Base-by-base conservation (phyloP, 2,329 filamentous ascomycete genomes). In the Penicillium italicum region DNA sequence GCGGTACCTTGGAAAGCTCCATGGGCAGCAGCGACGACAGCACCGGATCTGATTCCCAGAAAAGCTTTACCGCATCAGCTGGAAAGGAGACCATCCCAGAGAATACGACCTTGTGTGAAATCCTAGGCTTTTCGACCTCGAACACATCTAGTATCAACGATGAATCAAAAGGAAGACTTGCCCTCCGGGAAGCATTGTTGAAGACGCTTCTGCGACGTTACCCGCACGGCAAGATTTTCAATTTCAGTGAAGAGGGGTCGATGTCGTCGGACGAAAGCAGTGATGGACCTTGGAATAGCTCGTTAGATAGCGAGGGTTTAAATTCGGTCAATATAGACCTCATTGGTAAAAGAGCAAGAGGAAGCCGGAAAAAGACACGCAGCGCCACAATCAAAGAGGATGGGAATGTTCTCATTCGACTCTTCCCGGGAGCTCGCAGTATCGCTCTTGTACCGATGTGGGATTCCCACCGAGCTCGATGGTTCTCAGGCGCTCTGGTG, bases 391-490 rank as follows among this genome's bases (percentile, higher is more conserved):
- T 66, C 42, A 51, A 60, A 18, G 44, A 62, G 24, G 57, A 66
- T 6, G 60, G 58, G 10, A 41, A 56, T 10, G 16, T 36, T 4
- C 54, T 68, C 8, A 50, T 68, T 40, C 59, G 62, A 14, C 54
- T 67, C 1, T 56, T 69, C 8, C 60, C 67, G 0, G 57, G 55
- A 2, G 69, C 69, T 7, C 57, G 67, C 22, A 68, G 62, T 45
- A 66, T 74, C 9, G 55, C 63, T 4, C 61, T 72, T 10, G 60
- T 68, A 14, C 71, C 71, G 0, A 52, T 74, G 0, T 73, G 70
- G 70, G 70, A 74, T 20, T 67, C 65, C 2, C 59, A 67, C 4
- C 62, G 60, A 12, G 49, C 59, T 18, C 56, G 69, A 3, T 73
- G 70, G 63, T 71, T 68, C 45, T 66, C 71, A 0, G 65, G 66